phyloP scores from a whole-genome alignment of 2,329 filamentous ascomycete species.

The Moelleriella libera region DNA sequence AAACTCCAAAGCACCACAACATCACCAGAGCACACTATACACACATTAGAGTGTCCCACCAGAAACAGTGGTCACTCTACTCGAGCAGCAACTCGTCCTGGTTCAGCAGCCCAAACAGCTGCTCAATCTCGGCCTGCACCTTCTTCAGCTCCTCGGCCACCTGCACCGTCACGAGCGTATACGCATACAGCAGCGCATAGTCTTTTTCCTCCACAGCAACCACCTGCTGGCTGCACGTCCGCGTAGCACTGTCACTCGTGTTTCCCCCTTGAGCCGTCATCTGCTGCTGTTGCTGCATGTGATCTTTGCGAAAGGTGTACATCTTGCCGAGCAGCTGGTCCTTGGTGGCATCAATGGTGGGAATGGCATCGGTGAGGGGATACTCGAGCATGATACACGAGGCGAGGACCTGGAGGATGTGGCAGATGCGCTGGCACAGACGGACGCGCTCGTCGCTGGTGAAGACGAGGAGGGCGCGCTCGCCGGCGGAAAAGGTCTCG shows the following conservation, averaged over 20 bases:
- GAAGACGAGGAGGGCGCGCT: slow-evolving; percentile 65
- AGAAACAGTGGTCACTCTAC: slow-evolving; percentile 13
- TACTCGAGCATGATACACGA: slow-evolving; percentile 92
- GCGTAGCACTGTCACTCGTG: too few species aligned
- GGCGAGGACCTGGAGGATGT: slow-evolving; percentile 74
- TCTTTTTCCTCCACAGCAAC: slow-evolving; percentile 53
- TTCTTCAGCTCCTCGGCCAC: slow-evolving; percentile 49
- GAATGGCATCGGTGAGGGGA: slow-evolving; percentile 77
- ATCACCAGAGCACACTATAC: too few species aligned
- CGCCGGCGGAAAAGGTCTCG: slow-evolving; percentile 59
- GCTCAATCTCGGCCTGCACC: slow-evolving; percentile 47
- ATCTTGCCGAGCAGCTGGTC: slow-evolving; percentile 78
- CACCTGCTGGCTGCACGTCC: too few species aligned
- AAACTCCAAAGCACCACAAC: too few species aligned
- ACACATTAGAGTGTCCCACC: too few species aligned
- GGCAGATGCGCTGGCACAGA: slow-evolving; percentile 78
- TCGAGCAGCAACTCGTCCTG: slow-evolving; percentile 44
- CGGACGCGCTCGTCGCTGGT: slow-evolving; percentile 67
- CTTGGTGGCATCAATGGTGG: slow-evolving; percentile 65
- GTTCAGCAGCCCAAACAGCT: slow-evolving; percentile 47
- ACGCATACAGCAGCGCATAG: slow-evolving; percentile 86
- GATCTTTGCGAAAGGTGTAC: slow-evolving; percentile 69
- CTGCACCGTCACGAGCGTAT: slow-evolving; percentile 57
- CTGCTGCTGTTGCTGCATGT: slow-evolving; percentile 19
- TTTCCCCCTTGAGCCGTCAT: slow-evolving; percentile 9